Conservation (phyloP, 306 rosid species). For the Glycine soja region DNA sequence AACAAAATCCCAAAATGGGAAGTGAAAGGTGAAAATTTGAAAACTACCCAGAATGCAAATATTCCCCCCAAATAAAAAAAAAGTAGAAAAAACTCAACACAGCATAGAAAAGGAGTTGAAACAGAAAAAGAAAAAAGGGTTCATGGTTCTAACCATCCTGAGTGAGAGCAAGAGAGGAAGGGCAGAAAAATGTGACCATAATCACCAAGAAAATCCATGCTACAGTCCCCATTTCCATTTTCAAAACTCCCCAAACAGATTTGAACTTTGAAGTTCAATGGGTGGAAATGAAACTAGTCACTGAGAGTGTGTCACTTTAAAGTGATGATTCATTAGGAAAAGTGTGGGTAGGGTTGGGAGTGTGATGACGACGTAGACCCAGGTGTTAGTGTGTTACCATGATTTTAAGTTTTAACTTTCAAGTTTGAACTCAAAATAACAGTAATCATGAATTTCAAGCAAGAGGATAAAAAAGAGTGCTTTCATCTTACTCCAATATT, state of each 20-base stretch:
- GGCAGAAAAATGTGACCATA: slow-evolving; percentile 45
- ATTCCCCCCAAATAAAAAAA: neutral
- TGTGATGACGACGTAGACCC: slow-evolving; percentile 45
- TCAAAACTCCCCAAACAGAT: slow-evolving; percentile 12
- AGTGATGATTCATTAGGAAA: slow-evolving; percentile 41
- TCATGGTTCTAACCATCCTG: slow-evolving; percentile 71
- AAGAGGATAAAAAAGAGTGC: slow-evolving; percentile 40
- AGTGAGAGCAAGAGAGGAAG: slow-evolving; percentile 69
- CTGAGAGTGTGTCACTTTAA: neutral
- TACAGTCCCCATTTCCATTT: slow-evolving; percentile 56
- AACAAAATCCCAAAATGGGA: neutral
- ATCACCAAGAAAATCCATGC: slow-evolving; percentile 53
- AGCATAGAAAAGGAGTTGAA: neutral
- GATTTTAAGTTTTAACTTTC: slow-evolving; percentile 29
- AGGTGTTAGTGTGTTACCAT: slow-evolving; percentile 7
- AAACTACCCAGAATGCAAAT: slow-evolving; percentile 7
- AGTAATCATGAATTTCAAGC: slow-evolving; percentile 51
- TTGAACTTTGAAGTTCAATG: slow-evolving; percentile 38
- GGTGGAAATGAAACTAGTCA: slow-evolving; percentile 20
- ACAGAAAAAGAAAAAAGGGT: neutral
- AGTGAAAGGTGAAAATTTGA: neutral
- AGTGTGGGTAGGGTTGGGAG: slow-evolving; percentile 40
- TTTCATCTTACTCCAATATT: slow-evolving; percentile 2
- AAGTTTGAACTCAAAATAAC: slow-evolving; percentile 39
- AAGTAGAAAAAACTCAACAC: neutral